Evolutionary conservation across 805 yeast genomes (phyloP).

Genomic region (Candida takata): DNA sequence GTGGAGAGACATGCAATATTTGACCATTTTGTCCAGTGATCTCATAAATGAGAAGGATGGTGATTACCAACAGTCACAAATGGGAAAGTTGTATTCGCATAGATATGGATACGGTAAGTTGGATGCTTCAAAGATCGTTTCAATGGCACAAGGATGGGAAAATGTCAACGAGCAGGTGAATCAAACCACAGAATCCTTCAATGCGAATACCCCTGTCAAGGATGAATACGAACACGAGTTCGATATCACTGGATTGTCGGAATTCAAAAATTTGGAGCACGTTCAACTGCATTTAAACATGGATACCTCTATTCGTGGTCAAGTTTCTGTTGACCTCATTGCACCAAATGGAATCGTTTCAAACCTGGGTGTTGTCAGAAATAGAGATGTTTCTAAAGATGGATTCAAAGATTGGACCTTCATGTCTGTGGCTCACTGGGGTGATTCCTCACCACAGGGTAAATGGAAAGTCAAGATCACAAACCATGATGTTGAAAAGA

Average conservation of each 20-base stretch:
- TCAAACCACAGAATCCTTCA: conserved; percentile 25
- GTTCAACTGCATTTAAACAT: conserved; percentile 75
- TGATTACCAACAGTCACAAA: conserved; percentile 65
- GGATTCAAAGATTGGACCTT: conserved; percentile 86
- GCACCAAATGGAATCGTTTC: conserved; percentile 77
- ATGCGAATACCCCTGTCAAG: conserved; percentile 5
- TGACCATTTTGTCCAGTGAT: conserved; percentile 64
- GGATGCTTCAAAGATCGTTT: conserved; percentile 73
- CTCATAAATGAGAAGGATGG: conserved; percentile 63
- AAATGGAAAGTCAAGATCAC: conserved; percentile 70
- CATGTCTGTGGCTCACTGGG: conserved; percentile 99
- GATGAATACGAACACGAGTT: conserved; percentile 31
- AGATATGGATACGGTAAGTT: conserved; percentile 88
- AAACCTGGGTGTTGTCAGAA: conserved; percentile 63
- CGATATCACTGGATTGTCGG: conserved; percentile 46
- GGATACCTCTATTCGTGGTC: conserved; percentile 60
- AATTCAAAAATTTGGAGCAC: conserved; percentile 75
- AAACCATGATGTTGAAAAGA: conserved; percentile 30
- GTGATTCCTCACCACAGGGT: conserved; percentile 77
- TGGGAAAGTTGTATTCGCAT: conserved; percentile 65
- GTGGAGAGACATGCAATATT: conserved; percentile 93
- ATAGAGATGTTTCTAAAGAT: conserved; percentile 42
- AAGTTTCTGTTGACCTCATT: conserved; percentile 50
- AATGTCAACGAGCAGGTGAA: conserved; percentile 91
- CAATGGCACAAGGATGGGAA: conserved; percentile 66